Evolutionary conservation across 73 alveolate species (phyloP).

Genomic region (Urostyla sp.): DNA sequence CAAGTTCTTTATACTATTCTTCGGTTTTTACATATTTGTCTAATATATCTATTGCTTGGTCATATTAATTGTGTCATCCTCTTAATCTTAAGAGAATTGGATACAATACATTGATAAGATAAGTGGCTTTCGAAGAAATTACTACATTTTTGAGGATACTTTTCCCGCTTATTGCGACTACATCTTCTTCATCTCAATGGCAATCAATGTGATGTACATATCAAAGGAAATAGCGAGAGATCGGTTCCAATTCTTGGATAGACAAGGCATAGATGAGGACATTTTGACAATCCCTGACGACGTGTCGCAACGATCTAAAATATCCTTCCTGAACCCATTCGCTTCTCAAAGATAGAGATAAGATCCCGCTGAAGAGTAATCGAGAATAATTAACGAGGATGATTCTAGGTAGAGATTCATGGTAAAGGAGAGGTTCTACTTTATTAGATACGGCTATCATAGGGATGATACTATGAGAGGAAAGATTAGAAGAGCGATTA

Average conservation of each 20-base stretch:
- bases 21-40: background rate
- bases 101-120: background rate
- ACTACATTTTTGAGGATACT: background rate
- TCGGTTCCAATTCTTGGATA: background rate
- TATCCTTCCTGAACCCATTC: background rate
- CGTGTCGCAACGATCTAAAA: slow-evolving; percentile 29
- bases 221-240: background rate
- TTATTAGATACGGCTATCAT: background rate
- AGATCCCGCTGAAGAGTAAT: slow-evolving; percentile 6
- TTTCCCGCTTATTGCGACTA: slow-evolving; percentile 3
- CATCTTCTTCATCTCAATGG: background rate
- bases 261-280: slow-evolving; percentile 34
- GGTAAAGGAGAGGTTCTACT: background rate
- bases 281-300: slow-evolving; percentile 37
- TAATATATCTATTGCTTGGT: background rate
- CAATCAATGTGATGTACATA: background rate
- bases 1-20: background rate
- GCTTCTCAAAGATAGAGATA: slow-evolving; percentile 1
- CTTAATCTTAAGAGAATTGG: background rate
- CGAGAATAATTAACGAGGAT: background rate
- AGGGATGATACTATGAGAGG: slow-evolving; percentile 52
- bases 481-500: background rate
- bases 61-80: background rate
- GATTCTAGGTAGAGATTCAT: background rate
- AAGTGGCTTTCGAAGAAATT: slow-evolving; percentile 11